phyloP scores from a whole-genome alignment of 129 eudicot genomes.

The Artemisia argyi region DNA sequence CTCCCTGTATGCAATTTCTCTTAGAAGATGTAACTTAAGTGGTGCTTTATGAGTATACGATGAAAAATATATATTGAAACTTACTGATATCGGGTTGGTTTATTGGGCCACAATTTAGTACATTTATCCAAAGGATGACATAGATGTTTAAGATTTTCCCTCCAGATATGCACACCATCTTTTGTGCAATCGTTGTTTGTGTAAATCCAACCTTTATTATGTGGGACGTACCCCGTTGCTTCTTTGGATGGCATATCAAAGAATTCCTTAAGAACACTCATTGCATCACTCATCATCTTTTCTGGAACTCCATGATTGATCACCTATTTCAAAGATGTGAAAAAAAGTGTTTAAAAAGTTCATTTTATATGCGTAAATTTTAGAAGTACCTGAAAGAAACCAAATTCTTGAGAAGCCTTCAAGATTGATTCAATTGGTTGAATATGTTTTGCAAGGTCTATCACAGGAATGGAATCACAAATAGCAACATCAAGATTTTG shows the following conservation, averaged over 20 bases:
- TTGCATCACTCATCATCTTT: constrained; percentile 38
- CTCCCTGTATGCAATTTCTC: constrained; percentile 36
- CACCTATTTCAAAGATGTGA: constrained; percentile 36
- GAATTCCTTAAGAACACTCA: constrained; percentile 48
- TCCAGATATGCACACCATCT: constrained; percentile 68
- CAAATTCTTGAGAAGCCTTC: constrained; percentile 25
- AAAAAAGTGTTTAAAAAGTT: background rate
- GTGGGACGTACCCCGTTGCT: constrained; percentile 12
- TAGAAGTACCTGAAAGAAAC: constrained; percentile 18
- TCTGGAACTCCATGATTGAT: constrained; percentile 59
- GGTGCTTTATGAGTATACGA: background rate
- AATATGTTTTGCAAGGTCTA: constrained; percentile 25
- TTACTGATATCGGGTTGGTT: constrained; percentile 55
- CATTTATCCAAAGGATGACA: constrained; percentile 62
- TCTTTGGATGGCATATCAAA: constrained; percentile 37
- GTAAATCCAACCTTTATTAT: constrained; percentile 15
- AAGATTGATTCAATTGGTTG: constrained; percentile 15
- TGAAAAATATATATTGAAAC: background rate
- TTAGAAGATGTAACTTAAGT: constrained; percentile 8
- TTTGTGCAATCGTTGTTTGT: background rate
- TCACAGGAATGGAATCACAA: constrained; percentile 22
- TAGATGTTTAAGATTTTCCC: constrained; percentile 63
- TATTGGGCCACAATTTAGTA: constrained; percentile 50
- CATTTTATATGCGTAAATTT: background rate
- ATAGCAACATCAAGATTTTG: constrained; percentile 20